These are phyloP conservation scores for Aquilaria malaccensis DNA, from an alignment of 345 rosid genomes.

Conservation along the genomic window DNA sequence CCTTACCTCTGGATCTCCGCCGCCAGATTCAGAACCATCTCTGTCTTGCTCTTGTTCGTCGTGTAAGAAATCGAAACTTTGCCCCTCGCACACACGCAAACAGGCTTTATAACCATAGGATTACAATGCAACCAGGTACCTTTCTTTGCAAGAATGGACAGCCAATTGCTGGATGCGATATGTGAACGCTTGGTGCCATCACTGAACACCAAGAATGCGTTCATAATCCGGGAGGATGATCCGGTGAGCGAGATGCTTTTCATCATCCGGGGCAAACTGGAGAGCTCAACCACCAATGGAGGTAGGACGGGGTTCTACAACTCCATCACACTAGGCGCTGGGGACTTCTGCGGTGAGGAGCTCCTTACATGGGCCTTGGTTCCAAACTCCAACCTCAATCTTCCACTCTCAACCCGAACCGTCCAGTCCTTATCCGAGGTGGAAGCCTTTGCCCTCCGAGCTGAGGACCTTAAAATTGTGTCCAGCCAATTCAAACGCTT, in stretches of 20 bases:
- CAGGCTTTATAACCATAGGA: not conserved
- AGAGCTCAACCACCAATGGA: slow-evolving; percentile 85
- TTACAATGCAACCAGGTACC: slow-evolving; percentile 44
- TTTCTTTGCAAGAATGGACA: slow-evolving; percentile 83
- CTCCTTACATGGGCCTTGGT: slow-evolving; percentile 76
- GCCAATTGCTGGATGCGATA: slow-evolving; percentile 75
- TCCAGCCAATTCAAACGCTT: slow-evolving; percentile 77
- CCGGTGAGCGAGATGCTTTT: slow-evolving; percentile 88
- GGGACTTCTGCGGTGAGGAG: slow-evolving; percentile 92
- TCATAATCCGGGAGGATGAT: slow-evolving; percentile 70
- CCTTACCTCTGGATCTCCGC: slow-evolving; percentile 70
- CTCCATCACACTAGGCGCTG: slow-evolving; percentile 59
- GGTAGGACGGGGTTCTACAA: slow-evolving; percentile 78
- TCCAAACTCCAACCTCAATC: slow-evolving; percentile 38
- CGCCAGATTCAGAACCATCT: slow-evolving; percentile 77
- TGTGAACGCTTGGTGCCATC: slow-evolving; percentile 80
- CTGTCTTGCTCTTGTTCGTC: slow-evolving; percentile 80
- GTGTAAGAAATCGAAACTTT: slow-evolving; percentile 33
- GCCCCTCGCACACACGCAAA: slow-evolving; percentile 5
- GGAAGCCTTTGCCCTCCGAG: slow-evolving; percentile 74
- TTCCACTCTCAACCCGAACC: slow-evolving; percentile 69
- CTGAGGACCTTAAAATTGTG: slow-evolving; percentile 68
- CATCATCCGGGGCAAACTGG: slow-evolving; percentile 79
- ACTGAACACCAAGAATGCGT: slow-evolving; percentile 55
- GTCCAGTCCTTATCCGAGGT: slow-evolving; percentile 55